Evolutionary conservation across 768 basidiomycete genomes (phyloP).

Genomic region (Lepiota brunneoincarnata): DNA sequence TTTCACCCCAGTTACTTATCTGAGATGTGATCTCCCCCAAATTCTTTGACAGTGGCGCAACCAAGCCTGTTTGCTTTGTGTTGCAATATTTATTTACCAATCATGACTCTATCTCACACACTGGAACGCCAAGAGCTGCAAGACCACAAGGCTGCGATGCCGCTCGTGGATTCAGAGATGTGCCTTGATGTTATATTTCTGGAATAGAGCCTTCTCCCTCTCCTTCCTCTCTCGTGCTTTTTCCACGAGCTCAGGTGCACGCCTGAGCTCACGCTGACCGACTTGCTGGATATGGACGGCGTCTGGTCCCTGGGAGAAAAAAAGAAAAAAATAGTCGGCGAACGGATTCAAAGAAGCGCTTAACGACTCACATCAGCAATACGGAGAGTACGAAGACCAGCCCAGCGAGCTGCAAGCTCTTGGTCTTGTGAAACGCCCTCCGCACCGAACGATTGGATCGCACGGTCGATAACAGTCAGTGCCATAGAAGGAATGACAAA

Average conservation of each 20-base stretch:
- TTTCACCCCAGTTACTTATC: too few species aligned
- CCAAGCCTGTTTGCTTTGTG: too few species aligned
- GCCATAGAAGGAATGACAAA: constrained; percentile 95
- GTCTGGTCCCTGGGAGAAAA: constrained; percentile 62
- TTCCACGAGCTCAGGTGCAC: constrained; percentile 59
- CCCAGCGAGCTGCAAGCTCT: constrained; percentile 74
- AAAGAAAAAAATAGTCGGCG: constrained; percentile 4
- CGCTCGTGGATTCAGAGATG: constrained; percentile 38
- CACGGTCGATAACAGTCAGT: constrained; percentile 84
- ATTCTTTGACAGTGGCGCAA: too few species aligned
- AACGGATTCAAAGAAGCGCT: constrained; percentile 5
- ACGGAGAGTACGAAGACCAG: constrained; percentile 81
- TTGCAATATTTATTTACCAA: too few species aligned
- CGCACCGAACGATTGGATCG: constrained; percentile 95
- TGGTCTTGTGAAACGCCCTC: constrained; percentile 93
- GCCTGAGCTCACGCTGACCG: constrained; percentile 83
- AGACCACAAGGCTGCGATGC: not conserved
- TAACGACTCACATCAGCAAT: constrained; percentile 69
- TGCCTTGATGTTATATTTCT: constrained; percentile 59
- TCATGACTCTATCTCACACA: not conserved
- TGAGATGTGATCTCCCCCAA: too few species aligned
- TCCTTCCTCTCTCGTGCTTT: constrained; percentile 52
- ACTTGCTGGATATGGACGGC: constrained; percentile 96
- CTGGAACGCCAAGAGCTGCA: too few species aligned
- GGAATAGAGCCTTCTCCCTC: constrained; percentile 60